Conservation (phyloP, 2,329 filamentous ascomycete genomes). For the Arthrobotrys conoides region DNA sequence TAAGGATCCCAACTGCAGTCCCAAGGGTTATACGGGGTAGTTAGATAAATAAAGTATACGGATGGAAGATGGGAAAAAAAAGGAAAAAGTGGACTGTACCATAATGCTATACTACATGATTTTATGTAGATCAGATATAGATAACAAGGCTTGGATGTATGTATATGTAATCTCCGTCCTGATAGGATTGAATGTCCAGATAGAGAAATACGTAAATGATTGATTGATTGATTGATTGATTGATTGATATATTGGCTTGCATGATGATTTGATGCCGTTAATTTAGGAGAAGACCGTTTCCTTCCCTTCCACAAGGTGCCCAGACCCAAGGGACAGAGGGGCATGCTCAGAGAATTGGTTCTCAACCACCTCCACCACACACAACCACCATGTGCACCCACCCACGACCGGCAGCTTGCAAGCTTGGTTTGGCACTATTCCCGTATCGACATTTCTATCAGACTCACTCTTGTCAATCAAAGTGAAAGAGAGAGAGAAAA, state of each 20-base stretch:
- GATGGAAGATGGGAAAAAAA: constrained; percentile 9
- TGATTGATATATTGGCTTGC: constrained; percentile 46
- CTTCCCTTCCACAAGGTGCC: constrained; percentile 11
- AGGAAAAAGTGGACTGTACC: too few relatives aligned
- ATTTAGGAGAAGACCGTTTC: constrained; percentile 4
- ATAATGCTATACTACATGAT: constrained; percentile 8
- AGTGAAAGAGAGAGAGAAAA: too few relatives aligned
- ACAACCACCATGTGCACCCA: too few relatives aligned
- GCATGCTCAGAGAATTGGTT: constrained; percentile 44
- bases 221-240: too few relatives aligned
- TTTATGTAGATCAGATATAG: constrained; percentile 58
- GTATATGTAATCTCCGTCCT: constrained; percentile 57
- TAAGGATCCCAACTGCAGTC: constrained; percentile 32
- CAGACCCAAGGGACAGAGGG: constrained; percentile 35
- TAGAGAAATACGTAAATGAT: constrained; percentile 53
- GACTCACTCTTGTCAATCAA: constrained; percentile 7
- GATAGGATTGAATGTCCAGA: constrained; percentile 39
- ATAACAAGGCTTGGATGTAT: constrained; percentile 48
- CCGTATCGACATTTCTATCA: constrained; percentile 16
- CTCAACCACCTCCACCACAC: constrained; percentile 4
- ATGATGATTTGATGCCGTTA: constrained; percentile 31
- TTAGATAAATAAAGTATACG: neutral
- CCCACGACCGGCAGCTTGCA: too few relatives aligned
- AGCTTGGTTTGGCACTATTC: constrained; percentile 13
- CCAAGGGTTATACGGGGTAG: constrained; percentile 15